phyloP scores from a whole-genome alignment of 2,329 filamentous ascomycete genomes.

The Curvularia eragrostidis region DNA sequence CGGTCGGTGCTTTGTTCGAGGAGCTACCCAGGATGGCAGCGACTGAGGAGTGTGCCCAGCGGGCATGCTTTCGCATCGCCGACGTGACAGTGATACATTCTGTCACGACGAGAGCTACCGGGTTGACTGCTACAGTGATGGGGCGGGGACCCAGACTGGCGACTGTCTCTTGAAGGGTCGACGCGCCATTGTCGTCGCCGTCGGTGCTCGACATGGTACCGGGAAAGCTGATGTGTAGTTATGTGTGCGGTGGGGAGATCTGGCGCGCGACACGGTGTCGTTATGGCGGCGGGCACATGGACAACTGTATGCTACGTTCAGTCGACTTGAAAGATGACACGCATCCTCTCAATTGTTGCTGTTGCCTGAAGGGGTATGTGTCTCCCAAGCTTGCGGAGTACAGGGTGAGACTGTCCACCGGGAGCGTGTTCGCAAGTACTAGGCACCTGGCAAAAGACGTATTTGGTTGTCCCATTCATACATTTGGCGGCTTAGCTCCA shows the following conservation, averaged over 20 bases:
- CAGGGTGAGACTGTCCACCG: background rate
- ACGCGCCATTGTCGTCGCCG: conserved; percentile 30
- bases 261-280: conserved; percentile 28
- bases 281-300: conserved; percentile 32
- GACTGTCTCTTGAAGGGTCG: conserved; percentile 34
- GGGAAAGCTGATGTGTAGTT: conserved; percentile 4
- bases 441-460: conserved; percentile 1
- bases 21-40: conserved; percentile 89
- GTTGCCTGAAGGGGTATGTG: conserved; percentile 14
- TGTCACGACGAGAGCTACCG: conserved; percentile 91
- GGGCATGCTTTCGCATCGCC: conserved; percentile 95
- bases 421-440: conserved; percentile 5
- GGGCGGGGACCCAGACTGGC: conserved; percentile 35
- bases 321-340: conserved; percentile 28
- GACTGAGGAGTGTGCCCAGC: conserved; percentile 94
- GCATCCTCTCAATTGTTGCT: conserved; percentile 32
- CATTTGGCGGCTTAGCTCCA: conserved; percentile 17
- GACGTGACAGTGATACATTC: conserved; percentile 99
- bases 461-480: conserved; percentile 6
- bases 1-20: conserved; percentile 54
- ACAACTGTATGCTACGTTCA: conserved; percentile 37
- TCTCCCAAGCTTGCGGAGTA: background rate
- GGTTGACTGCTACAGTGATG: conserved; percentile 83
- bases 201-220: conserved; percentile 41
- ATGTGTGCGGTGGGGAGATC: conserved; percentile 22